These are phyloP conservation scores for Dendrocalamus sinicus DNA, from an alignment of 176 grass and related monocot species.

Conservation along the genomic window DNA sequence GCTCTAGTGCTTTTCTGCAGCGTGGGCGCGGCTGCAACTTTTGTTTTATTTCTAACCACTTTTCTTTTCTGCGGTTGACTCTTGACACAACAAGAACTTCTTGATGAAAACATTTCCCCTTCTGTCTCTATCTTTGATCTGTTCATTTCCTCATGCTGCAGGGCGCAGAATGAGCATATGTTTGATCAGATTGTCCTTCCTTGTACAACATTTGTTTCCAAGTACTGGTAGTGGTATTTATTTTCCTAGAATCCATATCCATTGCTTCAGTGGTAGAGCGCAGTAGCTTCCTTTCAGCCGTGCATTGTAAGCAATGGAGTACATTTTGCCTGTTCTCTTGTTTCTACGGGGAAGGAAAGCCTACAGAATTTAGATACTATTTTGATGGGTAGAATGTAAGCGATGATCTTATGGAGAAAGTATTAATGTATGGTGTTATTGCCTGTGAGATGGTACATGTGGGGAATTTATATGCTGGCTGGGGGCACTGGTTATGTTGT, in stretches of 20 bases:
- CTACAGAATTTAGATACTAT: not conserved
- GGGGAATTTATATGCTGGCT: constrained; percentile 28
- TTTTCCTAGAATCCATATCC: not conserved
- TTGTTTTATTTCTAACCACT: constrained; percentile 13
- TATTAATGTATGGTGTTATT: constrained; percentile 40
- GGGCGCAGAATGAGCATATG: not conserved
- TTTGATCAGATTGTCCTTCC: constrained; percentile 16
- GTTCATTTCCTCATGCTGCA: constrained; percentile 19
- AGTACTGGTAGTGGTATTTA: not conserved
- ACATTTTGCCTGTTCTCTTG: constrained; percentile 5
- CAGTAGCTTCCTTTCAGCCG: constrained; percentile 12
- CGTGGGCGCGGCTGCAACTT: constrained; percentile 39
- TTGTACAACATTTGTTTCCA: constrained; percentile 27
- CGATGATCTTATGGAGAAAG: constrained; percentile 17
- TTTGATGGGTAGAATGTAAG: constrained; percentile 35
- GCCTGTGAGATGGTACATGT: constrained; percentile 4
- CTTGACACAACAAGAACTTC: constrained; percentile 19
- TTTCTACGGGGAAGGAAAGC: constrained; percentile 14
- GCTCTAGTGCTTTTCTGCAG: constrained; percentile 37
- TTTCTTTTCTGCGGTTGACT: constrained; percentile 20
- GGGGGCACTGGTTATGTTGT: not conserved
- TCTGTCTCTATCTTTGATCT: not conserved
- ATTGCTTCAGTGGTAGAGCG: not conserved
- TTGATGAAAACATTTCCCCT: not conserved
- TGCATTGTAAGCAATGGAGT: constrained; percentile 45